A percentile compares a stretch with the other conserved stretches of the same genome.
These are phyloP conservation scores for Neopestalotiopsis clavispora DNA, from an alignment of 2,329 filamentous ascomycete species.

Conservation along the genomic window DNA sequence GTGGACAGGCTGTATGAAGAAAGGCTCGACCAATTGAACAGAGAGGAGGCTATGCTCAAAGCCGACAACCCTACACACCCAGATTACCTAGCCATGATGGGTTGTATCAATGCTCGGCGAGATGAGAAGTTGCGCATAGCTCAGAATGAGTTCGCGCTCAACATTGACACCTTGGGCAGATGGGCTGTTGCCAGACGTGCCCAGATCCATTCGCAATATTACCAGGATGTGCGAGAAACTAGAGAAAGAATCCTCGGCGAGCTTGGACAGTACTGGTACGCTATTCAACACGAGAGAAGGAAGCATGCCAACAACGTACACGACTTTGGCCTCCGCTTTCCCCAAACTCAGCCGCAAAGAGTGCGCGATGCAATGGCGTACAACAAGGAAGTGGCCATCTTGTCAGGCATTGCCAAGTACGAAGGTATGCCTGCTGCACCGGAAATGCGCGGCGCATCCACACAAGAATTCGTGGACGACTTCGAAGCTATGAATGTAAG, in stretches of 20 bases:
- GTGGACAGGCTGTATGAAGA: conserved; percentile 80
- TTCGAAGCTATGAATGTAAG: conserved; percentile 84
- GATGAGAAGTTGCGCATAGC: conserved; percentile 81
- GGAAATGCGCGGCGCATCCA: conserved; percentile 73
- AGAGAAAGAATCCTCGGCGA: conserved; percentile 80
- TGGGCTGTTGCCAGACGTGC: conserved; percentile 81
- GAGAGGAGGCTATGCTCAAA: conserved; percentile 66
- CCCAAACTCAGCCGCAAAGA: conserved; percentile 76
- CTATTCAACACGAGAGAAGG: conserved; percentile 87
- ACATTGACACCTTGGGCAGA: conserved; percentile 73
- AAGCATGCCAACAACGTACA: conserved; percentile 78
- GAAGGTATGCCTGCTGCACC: conserved; percentile 97
- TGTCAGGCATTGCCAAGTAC: conserved; percentile 91
- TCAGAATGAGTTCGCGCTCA: conserved; percentile 74
- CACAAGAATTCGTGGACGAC: conserved; percentile 82
- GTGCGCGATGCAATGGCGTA: conserved; percentile 87
- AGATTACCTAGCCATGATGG: conserved; percentile 88
- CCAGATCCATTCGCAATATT: conserved; percentile 89
- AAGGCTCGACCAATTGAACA: conserved; percentile 79
- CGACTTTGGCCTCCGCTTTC: conserved; percentile 83
- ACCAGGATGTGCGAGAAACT: conserved; percentile 82
- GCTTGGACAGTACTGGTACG: conserved; percentile 89
- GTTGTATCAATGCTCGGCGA: conserved; percentile 81
- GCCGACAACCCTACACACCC: conserved; percentile 76
- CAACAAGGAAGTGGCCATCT: conserved; percentile 90